Evolutionary conservation across 306 rosid genomes (phyloP), one percentile per base, ranked within the genome.

Genomic region (Inga oerstediana): DNA sequence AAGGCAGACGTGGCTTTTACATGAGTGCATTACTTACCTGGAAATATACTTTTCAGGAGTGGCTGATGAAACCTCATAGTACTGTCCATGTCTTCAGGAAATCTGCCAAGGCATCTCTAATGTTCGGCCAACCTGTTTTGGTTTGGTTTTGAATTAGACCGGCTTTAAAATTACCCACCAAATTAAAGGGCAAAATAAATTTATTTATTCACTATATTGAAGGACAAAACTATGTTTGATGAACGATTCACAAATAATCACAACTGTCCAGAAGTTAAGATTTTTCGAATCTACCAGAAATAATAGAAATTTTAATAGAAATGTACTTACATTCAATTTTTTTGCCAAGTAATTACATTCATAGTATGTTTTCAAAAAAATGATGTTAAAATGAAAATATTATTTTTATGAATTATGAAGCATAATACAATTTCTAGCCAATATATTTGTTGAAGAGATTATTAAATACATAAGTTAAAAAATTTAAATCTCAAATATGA

Each of bases 1-100:
- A 1, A 46, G 3, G 4, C 16, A 46, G 27, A 20, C 74, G 10
- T 17, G 41, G 41, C 41, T 37, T 37, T 37, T 37, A 5, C 41
- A 37, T 37, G 41, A 37, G 41, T 0, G 20, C 34, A 70, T 20
- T 43, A 41, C 75, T 70, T 70, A 20, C 34, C 32, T 20, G 75
- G 35, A 20, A 41, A 43, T 43, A 19, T 43, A 48, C 75, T 70
- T 70, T 70, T 16, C 61, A 52, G 34, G 72, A 75, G 44, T 24
- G 76, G 62, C 61, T 4, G 85, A 30, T 75, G 75, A 81, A 81
- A 24, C 75, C 22, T 37, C 24, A 20, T 61, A 35, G 75, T 72
- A 14, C 75, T 20, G 32, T 70, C 75, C 46, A 70, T 70, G 43
- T 43, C 74, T 61, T 80, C 84, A 7, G 72, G 52, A 72, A 45